Evolutionary conservation across 257 asterid species (phyloP), one percentile per base, ranked within the genome.

Genomic region (Solanum chiquidenum): DNA sequence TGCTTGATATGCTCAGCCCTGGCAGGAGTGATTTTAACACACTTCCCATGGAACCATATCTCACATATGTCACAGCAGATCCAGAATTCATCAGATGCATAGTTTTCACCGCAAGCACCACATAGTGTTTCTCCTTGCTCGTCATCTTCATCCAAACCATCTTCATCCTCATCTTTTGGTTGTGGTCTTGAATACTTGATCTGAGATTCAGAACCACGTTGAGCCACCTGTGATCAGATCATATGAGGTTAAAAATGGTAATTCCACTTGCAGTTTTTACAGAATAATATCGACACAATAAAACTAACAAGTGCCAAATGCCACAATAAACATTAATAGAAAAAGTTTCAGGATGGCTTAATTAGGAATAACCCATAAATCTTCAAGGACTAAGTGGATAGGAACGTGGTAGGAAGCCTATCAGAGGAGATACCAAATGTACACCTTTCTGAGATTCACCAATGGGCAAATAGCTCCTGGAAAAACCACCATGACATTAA

Each of bases 1-100:
- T 95, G 96, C 94, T 95, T 95, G 91, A 95, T 93, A 91, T 95
- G 98, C 91, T 95, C 98, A 35, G 98, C 98, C 87, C 92, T 91
- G 6, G 98, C 98, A 69, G 98, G 98, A 52, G 98, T 95, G 89
- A 95, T 92, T 92, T 94, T 94, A 27, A 94, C 98, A 68, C 98
- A 95, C 92, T 93, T 92, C 33, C 98, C 98, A 86, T 95, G 98
- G 93, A 93, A 95, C 98, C 98, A 94, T 90, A 91, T 92, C 92
- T 95, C 96, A 12, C 98, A 95, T 77, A 92, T 84, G 91, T 95
- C 98, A 35, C 98, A 95, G 92, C 94, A 94, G 80, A 94, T 95
- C 98, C 98, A 95, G 84, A 94, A 95, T 83, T 94, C 98, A 9
- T 94, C 95, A 1, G 95, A 88, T 10, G 93, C 94, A 79, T 94